phyloP scores from a whole-genome alignment of 805 yeast species.

The Candida maesae region DNA sequence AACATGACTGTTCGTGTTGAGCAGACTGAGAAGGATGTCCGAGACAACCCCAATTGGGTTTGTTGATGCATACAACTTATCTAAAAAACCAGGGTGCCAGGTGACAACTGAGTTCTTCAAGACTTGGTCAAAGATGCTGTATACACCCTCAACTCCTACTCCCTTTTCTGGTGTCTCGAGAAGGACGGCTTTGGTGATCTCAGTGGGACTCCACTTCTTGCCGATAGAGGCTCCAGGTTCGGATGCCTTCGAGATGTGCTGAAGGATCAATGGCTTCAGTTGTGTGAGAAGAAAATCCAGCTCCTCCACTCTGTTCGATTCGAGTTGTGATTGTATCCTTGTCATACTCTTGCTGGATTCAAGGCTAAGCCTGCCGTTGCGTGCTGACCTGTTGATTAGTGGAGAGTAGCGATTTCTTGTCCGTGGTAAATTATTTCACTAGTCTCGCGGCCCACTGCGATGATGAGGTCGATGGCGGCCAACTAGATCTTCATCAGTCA shows the following conservation, averaged over 20 bases:
- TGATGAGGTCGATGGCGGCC: too few relatives aligned
- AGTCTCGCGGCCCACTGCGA: too few relatives aligned
- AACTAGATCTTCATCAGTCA: too few relatives aligned
- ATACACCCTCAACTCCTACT: slow-evolving; percentile 40
- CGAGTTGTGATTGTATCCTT: slow-evolving; percentile 32
- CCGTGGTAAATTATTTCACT: too few relatives aligned
- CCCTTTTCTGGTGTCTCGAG: slow-evolving; percentile 37
- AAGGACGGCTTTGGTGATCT: slow-evolving; percentile 35
- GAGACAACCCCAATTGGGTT: slow-evolving; percentile 79
- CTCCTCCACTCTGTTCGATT: slow-evolving; percentile 50
- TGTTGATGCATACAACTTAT: slow-evolving; percentile 80
- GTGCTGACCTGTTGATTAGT: too few relatives aligned
- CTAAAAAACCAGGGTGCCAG: slow-evolving; percentile 85
- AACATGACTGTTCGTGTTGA: slow-evolving; percentile 84
- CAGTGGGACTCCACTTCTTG: slow-evolving; percentile 45
- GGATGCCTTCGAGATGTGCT: slow-evolving; percentile 49
- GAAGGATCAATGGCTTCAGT: slow-evolving; percentile 48
- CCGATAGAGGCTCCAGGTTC: slow-evolving; percentile 47
- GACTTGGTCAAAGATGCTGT: slow-evolving; percentile 49
- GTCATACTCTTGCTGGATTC: too few relatives aligned
- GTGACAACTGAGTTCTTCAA: slow-evolving; percentile 71
- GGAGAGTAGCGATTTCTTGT: too few relatives aligned
- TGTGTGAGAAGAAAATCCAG: slow-evolving; percentile 49
- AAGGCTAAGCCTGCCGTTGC: too few relatives aligned
- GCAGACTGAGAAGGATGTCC: slow-evolving; percentile 60